Base-by-base conservation (phyloP, 2,329 filamentous ascomycete species). In the Colletotrichum acutatum region DNA sequence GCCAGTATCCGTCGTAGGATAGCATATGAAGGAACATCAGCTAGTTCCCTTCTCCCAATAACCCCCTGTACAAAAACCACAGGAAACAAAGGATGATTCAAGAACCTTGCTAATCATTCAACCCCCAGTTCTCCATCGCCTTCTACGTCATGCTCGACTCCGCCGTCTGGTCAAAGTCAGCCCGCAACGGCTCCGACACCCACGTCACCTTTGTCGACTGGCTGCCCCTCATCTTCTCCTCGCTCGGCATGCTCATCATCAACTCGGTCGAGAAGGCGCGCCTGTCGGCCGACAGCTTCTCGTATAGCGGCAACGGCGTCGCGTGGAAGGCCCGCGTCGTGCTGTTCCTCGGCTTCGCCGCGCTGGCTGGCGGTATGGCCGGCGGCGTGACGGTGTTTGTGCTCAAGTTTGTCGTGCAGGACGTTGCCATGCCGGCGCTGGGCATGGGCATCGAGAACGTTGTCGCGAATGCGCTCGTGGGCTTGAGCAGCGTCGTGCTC, bases 311-410 rank as follows among this genome's bases (percentile, higher is more conserved):
- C 60, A 87, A 85, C 61, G 89, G 89, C 14, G 90, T 93, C 32
- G 90, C 91, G 11, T 92, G 90, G 90, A 91, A 92, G 86, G 91
- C 90, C 24, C 87, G 91, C 73, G 89, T 92, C 32, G 90, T 93
- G 56, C 84, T 93, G 56, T 92, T 92, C 81, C 82, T 93, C 5
- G 91, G 91, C 19, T 92, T 93, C 78, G 91, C 90, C 12, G 86
- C 86, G 60, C 85, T 92, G 37, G 90, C 91, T 0, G 91, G 91
- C 66, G 91, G 91, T 69, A 91, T 93, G 90, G 91, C 91, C 0
- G 91, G 91, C 56, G 91, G 90, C 53, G 90, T 92, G n/a, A 90
- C 90, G 11, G 89, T 92, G 12, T 89, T 92, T 76, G 90, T 92
- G 69, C 86, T 93, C 80, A 91, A 91, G 82, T 92, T 89, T 77